Base-by-base conservation (phyloP, 2,329 filamentous ascomycete species). In the Nigrograna mackinnonii region DNA sequence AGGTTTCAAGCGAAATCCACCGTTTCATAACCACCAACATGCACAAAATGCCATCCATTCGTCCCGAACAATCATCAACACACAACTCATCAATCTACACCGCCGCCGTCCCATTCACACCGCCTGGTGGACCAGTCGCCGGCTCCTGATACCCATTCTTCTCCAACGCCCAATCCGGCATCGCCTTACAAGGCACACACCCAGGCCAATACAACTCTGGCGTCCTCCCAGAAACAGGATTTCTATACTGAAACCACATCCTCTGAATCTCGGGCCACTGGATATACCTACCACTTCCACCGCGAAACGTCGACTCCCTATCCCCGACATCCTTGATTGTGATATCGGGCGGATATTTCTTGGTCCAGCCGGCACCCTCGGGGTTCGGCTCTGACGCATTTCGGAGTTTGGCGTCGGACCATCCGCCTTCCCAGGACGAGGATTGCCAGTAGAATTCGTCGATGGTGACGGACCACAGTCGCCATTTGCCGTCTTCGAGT, bases 391-490 rank as follows among this genome's bases (percentile, higher is more conserved):
- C 43, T 12, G 37, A 48, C 4, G 20, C 34, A 35, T 59, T 58
- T 3, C 49, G 39, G 12, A 44, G 50, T 16, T 47, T 48, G 5
- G 50, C 53, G n/a, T 46, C 52, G 4, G 53, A 43, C 53, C 57
- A 60, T 7, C 57, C 58, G 11, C 49, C 47, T 43, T 47, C 44
- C 58, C 58, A 59, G 6, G 48, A 47, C 21, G 50, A 35, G 4
- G 52, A 59, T 26, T 50, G 43, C 55, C 58, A 60, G 43, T 62
- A 62, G 35, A 58, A 57, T 33, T 59, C 57, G 26, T 62, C 58
- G 19, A 60, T 59, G 1, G 55, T 59, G 12, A 59, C 48, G 43
- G 52, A 59, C 58, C 55, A 60, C 14, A 60, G 40, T 6, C 53
- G 44, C 55, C 55, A 62, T 31, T 50, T 54, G 0, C 55, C 50